Evolutionary conservation across 176 grass and related monocot genomes (phyloP).

Genomic region (Canna indica): DNA sequence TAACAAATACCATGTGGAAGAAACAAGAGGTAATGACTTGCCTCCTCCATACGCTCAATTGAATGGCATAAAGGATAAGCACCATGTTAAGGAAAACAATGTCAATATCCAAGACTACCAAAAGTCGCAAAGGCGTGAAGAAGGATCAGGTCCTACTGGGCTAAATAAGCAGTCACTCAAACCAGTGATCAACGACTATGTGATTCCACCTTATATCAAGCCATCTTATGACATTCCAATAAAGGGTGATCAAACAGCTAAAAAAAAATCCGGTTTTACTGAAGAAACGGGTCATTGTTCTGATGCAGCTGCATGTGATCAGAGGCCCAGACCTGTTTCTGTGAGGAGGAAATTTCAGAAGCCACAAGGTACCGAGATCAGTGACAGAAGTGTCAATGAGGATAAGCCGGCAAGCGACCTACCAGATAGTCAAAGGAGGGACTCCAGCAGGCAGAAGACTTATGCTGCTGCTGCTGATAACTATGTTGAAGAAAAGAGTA

Average conservation of each 20-base stretch:
- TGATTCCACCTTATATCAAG: conserved; percentile 73
- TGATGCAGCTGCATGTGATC: conserved; percentile 23
- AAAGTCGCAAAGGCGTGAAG: conserved; percentile 9
- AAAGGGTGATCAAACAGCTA: conserved; percentile 9
- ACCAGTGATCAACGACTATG: conserved; percentile 23
- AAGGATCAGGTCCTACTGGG: conserved; percentile 17
- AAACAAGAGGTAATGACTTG: not conserved
- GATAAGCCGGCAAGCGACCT: conserved; percentile 25
- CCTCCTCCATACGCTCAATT: conserved; percentile 21
- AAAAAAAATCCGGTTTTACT: conserved; percentile 5
- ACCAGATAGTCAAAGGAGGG: conserved; percentile 29
- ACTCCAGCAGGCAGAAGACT: conserved; percentile 32
- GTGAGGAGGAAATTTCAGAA: conserved; percentile 47
- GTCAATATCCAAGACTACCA: conserved; percentile 1
- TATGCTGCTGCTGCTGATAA: conserved; percentile 2
- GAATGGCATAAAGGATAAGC: conserved; percentile 9
- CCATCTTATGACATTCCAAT: conserved; percentile 6
- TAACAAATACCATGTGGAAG: not conserved
- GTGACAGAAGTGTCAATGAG: conserved; percentile 1
- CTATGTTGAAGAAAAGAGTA: conserved; percentile 4
- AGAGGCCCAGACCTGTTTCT: conserved; percentile 35
- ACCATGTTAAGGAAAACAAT: conserved; percentile 35
- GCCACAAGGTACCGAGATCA: conserved; percentile 24
- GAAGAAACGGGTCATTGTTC: conserved; percentile 17
- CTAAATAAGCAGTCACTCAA: conserved; percentile 29